Evolutionary conservation across 164 flowering plant species (phyloP).

Genomic region (Umbellularia californica): DNA sequence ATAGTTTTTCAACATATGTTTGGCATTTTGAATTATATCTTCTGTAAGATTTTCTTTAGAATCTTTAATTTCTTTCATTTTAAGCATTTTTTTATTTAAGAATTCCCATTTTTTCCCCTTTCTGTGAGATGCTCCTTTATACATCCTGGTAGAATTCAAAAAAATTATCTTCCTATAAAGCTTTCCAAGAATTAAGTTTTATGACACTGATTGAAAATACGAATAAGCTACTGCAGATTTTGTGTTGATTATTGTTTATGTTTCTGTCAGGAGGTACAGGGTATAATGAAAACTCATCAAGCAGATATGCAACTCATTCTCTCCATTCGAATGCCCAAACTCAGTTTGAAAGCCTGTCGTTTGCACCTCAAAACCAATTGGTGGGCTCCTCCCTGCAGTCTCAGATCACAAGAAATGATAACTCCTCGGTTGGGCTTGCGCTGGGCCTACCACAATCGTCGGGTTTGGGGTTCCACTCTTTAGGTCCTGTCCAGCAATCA

Average conservation of each 20-base stretch:
- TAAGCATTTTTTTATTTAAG: too few species aligned
- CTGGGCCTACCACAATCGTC: conserved; percentile 59
- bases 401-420: conserved; percentile 37
- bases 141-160: not conserved
- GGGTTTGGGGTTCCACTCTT: conserved; percentile 35
- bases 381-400: conserved; percentile 33
- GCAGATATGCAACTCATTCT: conserved; percentile 34
- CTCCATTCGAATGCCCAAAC: conserved; percentile 24
- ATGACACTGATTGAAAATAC: not conserved
- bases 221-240: not conserved
- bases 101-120: too few species aligned
- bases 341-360: conserved; percentile 43
- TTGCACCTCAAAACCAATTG: conserved; percentile 38
- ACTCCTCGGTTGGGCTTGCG: conserved; percentile 29
- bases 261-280: conserved; percentile 26
- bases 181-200: not conserved
- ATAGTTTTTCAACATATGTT: too few species aligned
- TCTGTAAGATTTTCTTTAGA: not conserved
- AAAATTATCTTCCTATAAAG: not conserved
- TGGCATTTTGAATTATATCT: too few species aligned
- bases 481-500: conserved; percentile 39
- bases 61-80: not conserved
- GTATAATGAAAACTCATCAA: conserved; percentile 31
- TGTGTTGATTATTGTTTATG: not conserved
- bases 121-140: not conserved